phyloP scores from a whole-genome alignment of 108 stramenopile species.

The Fistulifera pelliculosa region DNA sequence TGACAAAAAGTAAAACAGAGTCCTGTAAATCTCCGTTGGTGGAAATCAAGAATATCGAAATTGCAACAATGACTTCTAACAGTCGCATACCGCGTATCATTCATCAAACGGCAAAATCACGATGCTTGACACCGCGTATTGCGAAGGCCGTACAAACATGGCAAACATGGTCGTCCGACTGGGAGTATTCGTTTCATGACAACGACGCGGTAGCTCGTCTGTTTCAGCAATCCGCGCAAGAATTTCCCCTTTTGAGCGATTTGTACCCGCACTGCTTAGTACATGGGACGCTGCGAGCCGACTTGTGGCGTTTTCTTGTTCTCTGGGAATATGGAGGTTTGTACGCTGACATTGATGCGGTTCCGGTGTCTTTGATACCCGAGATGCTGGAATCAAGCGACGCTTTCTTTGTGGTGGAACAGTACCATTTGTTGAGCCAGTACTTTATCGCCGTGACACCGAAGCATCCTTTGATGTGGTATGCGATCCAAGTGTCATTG shows the following conservation, averaged over 20 bases:
- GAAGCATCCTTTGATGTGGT: slow-evolving; percentile 55
- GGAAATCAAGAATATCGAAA: too few species aligned
- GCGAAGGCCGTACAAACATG: slow-evolving; percentile 14
- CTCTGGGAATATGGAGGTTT: slow-evolving; percentile 42
- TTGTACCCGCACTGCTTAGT: slow-evolving; percentile 20
- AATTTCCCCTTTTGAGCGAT: slow-evolving; percentile 33
- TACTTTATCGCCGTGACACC: slow-evolving; percentile 57
- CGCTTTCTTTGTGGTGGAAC: slow-evolving; percentile 46
- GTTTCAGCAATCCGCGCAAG: slow-evolving; percentile 11
- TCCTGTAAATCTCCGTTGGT: too few species aligned
- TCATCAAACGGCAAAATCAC: slow-evolving; percentile 32
- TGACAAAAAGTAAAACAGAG: too few species aligned
- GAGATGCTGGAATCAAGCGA: slow-evolving; percentile 8
- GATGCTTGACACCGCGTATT: slow-evolving; percentile 25
- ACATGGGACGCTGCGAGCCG: slow-evolving; percentile 27
- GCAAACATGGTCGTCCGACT: slow-evolving; percentile 15
- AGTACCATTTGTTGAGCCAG: slow-evolving; percentile 35
- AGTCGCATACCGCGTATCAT: slow-evolving; percentile 25
- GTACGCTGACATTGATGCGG: slow-evolving; percentile 45
- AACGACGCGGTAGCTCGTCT: slow-evolving; percentile 40
- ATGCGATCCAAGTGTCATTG: slow-evolving; percentile 35
- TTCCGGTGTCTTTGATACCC: slow-evolving; percentile 22
- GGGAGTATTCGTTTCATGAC: slow-evolving; percentile 52
- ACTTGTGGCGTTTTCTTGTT: slow-evolving; percentile 46
- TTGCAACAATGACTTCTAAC: not conserved